A percentile compares a stretch with the other conserved stretches of the same genome.
Conservation (phyloP, 306 rosid species). For the Quillaja saponaria region DNA sequence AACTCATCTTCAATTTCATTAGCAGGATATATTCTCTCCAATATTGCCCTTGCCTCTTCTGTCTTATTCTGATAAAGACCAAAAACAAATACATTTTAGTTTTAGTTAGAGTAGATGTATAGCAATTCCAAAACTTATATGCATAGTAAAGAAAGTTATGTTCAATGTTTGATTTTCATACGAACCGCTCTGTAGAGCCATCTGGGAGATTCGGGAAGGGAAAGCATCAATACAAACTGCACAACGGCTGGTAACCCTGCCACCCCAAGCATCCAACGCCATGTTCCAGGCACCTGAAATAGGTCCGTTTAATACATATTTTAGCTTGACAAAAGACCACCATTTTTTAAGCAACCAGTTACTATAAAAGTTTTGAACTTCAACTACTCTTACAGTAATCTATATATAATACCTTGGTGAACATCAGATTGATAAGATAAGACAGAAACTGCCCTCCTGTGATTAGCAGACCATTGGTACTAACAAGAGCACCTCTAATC, state of each 20-base stretch:
- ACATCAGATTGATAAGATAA: conserved; percentile 71
- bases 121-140: no score
- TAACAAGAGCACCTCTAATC: conserved; percentile 81
- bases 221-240: conserved; percentile 66
- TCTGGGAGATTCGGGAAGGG: conserved; percentile 87
- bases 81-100: no score
- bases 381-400: not conserved
- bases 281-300: conserved; percentile 62
- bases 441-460: conserved; percentile 85
- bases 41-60: conserved; percentile 56
- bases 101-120: no score
- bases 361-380: not conserved
- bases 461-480: conserved; percentile 66
- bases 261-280: conserved; percentile 94
- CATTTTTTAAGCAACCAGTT: no score
- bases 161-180: not conserved
- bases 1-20: conserved; percentile 62
- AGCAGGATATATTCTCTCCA: conserved; percentile 50
- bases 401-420: conserved; percentile 52
- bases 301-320: conserved; percentile 8
- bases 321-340: not conserved
- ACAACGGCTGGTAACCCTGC: conserved; percentile 68
- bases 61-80: conserved; percentile 41
- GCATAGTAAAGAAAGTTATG: no score
- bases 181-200: conserved; percentile 77